Evolutionary conservation across 108 stramenopile species (phyloP), one percentile per base, ranked within the genome.

Genomic region (Nitzschia palea): DNA sequence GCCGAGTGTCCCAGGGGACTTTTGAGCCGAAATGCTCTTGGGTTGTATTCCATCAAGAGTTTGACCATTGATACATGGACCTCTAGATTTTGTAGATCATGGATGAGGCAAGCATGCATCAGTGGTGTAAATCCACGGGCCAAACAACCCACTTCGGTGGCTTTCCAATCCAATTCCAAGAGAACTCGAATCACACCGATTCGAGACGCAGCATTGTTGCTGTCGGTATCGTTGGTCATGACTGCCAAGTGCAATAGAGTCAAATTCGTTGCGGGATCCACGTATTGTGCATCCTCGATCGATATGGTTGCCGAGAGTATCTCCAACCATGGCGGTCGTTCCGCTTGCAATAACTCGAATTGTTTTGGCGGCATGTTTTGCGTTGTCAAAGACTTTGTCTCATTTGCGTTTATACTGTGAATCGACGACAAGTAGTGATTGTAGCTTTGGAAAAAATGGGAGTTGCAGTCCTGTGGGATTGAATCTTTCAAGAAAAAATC

Each of bases 191-290:
- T 53, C 17, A 48, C 70, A 55, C n/a, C 56, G 12, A 71, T 17
- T 14, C 70, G 50, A 1, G 28, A 8, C n/a, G 15, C 47, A 20
- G 15, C 22, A 40, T 12, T 40, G 37, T 12, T 40, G 37, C 37
- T 40, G 12, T 40, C 37, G 12, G 6, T 12, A 40, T 40, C 37
- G 37, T 40, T 12, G 10, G 12, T 34, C 33, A 30, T 43, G 18
- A 55, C 52, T 30, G 67, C 67, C 45, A 67, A 44, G 56, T 67
- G 67, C 4, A 67, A 29, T 28, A 55, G 51, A 0, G 67, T 67
- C 35, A 55, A 43, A 43, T 48, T 25, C 4, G 52, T 55, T 44
- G 22, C 54, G 18, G 67, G 55, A 40, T 67, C 5, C 1, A 67
- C 45, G 44, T 44, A 56, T 44, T 44, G n/a, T 25, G 67, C 67